Evolutionary conservation across 176 grass and related monocot species (phyloP), one percentile per base, ranked within the genome.

Genomic region (Oryza nivara): DNA sequence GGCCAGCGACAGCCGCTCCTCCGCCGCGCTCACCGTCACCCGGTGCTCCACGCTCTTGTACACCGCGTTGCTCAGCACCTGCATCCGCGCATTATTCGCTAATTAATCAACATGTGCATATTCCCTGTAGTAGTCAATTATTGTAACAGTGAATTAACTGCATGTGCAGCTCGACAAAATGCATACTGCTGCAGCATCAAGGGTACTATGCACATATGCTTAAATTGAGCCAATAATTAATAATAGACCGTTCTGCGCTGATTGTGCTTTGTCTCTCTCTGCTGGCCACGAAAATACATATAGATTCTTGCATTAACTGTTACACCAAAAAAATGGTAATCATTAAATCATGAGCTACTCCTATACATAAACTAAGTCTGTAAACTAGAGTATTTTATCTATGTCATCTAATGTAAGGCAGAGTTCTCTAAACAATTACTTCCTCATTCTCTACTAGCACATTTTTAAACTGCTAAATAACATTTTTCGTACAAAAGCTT

Each of bases 41-140:
- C 94, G 87, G 73, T 97, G 94, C 79, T 92, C 92, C 75, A 92
- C 92, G 82, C 94, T 97, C 89, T 92, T 97, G 78, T 97, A 97
- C 35, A 35, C 34, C 9, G 87, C 92, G 82, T 97, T 97, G 81
- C 85, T 97, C 36, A 97, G 66, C 23, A 97, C 87, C 94, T 97
- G 87, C 78, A 1, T 1, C 0, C 7, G 40, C 7, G 36, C 36
- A 38, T 41, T 41, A 41, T 41, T 41, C 40, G 1, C 40, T 41
- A 41, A 41, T 41, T 41, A 60, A 9, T 60, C n/a, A 60, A 7
- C 56, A 56, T 19, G 7, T 19, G 16, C 5, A 56, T 10, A 56
- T 44, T 44, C 9, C 43, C 43, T 44, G 43, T 44, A 32, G 30
- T 43, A 43, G 8, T 43, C 7, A 43, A 43, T 51, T 7, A 43